phyloP scores from a whole-genome alignment of 441 rosid species.

The Dalechampia spathulata region DNA sequence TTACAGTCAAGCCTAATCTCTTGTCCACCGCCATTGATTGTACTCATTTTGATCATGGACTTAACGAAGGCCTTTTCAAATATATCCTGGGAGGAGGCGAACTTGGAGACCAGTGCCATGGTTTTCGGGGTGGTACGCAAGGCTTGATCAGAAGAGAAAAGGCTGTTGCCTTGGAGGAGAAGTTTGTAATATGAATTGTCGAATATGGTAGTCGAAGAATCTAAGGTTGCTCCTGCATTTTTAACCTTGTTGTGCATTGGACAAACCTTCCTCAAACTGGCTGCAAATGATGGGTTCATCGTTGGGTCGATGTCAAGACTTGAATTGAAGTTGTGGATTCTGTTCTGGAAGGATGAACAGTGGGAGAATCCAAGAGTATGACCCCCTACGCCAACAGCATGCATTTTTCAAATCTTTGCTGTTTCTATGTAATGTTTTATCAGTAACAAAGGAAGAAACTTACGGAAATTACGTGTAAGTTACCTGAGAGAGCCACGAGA shows the following conservation, averaged over 20 bases:
- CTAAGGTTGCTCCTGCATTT: conserved; percentile 41
- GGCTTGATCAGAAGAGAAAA: conserved; percentile 55
- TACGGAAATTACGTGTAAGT: no score
- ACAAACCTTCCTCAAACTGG: conserved; percentile 35
- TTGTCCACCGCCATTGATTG: conserved; percentile 22
- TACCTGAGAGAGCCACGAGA: conserved; percentile 52
- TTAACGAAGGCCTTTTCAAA: conserved; percentile 38
- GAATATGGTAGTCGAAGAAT: conserved; percentile 39
- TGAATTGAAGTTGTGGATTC: conserved; percentile 47
- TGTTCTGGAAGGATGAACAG: conserved; percentile 50
- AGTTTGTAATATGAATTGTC: conserved; percentile 48
- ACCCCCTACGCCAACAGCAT: conserved; percentile 26
- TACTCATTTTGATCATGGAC: conserved; percentile 40
- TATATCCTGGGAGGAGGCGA: conserved; percentile 28
- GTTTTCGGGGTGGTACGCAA: conserved; percentile 36
- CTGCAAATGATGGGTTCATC: conserved; percentile 40
- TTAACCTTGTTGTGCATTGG: conserved; percentile 31
- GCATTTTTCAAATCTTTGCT: background rate
- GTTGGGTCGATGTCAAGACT: conserved; percentile 34
- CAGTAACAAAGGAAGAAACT: no score
- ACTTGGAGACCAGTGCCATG: conserved; percentile 29
- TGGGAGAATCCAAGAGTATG: conserved; percentile 62
- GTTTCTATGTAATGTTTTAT: no score
- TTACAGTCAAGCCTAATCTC: conserved; percentile 36
- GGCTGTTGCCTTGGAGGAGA: conserved; percentile 34